Evolutionary conservation across 495 filamentous ascomycete genomes (phyloP), one percentile per base, ranked within the genome.

Genomic region (Penicillium dipodomyicola): DNA sequence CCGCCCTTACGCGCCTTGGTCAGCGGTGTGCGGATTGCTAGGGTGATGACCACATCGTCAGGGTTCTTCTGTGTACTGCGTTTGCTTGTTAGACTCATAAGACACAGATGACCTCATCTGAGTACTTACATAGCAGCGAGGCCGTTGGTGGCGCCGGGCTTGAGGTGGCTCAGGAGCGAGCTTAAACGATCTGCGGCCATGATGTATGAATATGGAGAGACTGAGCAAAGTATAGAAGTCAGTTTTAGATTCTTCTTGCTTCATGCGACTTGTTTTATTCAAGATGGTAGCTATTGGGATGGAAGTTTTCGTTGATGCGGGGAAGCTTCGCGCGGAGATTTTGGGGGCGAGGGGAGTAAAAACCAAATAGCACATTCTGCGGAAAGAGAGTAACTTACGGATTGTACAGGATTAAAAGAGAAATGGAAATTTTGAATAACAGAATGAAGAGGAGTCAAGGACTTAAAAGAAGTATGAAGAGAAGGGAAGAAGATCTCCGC

Each of bases 21-120:
- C 53, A 95, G 78, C 0, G 90, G 88, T 8, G 90, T 92, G 30
- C 90, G 86, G 61, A 91, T 73, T 7, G 88, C 88, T 44, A 89
- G 79, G 15, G 90, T 95, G 62, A 98, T 94, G 59, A 98, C 94
- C 17, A 97, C 81, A 81, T 98, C 94, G 73, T 98, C 94, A 56
- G 92, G 84, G 71, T 93, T 95, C 79, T 97, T 93, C 56, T 89
- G 86, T 20, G 90, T 94, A 72, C 92, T 97, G 64, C 49, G 19
- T 50, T 11, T 15, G 41, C 27, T 55, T 47, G 41, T 64, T 42
- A 57, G 58, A 46, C 48, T 50, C 30, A 25, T 27, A 23, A 30
- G 53, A 1, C 14, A 41, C 7, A 35, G 17, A 52, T 33, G 32
- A 41, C 52, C 37, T 52, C 46, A 44, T 39, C 8, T 25, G 47